phyloP scores from a whole-genome alignment of 441 rosid genomes.

The Geranium incanum region DNA sequence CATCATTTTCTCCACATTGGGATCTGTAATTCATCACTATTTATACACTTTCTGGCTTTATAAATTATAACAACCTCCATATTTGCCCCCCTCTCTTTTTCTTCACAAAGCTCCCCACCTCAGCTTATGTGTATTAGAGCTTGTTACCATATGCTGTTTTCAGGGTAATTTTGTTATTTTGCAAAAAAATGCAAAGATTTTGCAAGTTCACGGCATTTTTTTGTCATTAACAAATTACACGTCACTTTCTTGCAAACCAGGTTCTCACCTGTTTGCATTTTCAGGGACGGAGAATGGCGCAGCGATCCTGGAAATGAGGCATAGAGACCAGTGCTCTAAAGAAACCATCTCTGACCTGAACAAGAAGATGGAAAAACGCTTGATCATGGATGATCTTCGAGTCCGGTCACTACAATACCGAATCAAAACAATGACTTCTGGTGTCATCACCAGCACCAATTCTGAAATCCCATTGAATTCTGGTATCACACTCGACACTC shows the following conservation, averaged over 20 bases:
- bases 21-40: constrained; percentile 3
- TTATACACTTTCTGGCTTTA: constrained; percentile 1
- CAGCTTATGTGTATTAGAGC: neutral
- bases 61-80: constrained; percentile 1
- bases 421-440: constrained; percentile 32
- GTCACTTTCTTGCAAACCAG: neutral
- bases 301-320: constrained; percentile 69
- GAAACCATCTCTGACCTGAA: constrained; percentile 41
- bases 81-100: neutral
- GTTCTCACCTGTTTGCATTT: constrained; percentile 15
- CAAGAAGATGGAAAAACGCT: constrained; percentile 40
- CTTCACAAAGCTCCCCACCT: neutral
- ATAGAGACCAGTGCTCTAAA: constrained; percentile 46
- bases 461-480: constrained; percentile 51
- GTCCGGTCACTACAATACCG: constrained; percentile 50
- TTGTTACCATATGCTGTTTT: no score
- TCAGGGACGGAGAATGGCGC: constrained; percentile 52
- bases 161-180: no score
- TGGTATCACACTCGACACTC: constrained; percentile 52
- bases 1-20: constrained; percentile 1
- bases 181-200: no score
- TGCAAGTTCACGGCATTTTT: neutral
- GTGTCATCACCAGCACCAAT: constrained; percentile 1
- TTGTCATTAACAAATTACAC: no score
- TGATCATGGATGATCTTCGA: constrained; percentile 45